These are phyloP conservation scores for Trichoderma lentiforme DNA, from an alignment of 2,329 filamentous ascomycete genomes.

Conservation along the genomic window DNA sequence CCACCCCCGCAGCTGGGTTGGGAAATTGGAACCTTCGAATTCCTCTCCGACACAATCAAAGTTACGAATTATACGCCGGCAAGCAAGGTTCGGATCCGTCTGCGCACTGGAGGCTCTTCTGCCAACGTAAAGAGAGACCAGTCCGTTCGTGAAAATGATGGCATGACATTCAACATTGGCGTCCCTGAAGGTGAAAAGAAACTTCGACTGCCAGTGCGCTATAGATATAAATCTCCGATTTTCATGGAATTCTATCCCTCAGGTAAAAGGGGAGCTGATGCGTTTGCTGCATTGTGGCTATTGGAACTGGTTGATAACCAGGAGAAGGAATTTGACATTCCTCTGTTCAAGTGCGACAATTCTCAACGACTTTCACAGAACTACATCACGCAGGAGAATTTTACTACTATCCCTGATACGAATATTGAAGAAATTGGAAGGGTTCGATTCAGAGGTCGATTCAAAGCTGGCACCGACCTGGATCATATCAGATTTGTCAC, in stretches of 20 bases:
- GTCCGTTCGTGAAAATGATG: conserved; percentile 59
- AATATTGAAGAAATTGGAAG: conserved; percentile 77
- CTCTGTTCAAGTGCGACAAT: conserved; percentile 81
- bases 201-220: conserved; percentile 81
- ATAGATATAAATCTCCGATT: conserved; percentile 84
- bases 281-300: conserved; percentile 81
- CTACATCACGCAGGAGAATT: conserved; percentile 81
- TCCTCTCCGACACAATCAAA: conserved; percentile 67
- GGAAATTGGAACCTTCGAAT: conserved; percentile 94
- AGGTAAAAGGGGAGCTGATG: conserved; percentile 66
- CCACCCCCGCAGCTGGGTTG: conserved; percentile 86
- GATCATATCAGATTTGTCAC: conserved; percentile 79
- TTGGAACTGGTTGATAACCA: conserved; percentile 80
- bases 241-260: conserved; percentile 79
- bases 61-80: conserved; percentile 60
- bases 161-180: conserved; percentile 48
- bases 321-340: conserved; percentile 74
- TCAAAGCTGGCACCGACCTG: conserved; percentile 87
- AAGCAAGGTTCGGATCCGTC: conserved; percentile 69
- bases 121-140: conserved; percentile 63
- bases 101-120: conserved; percentile 81
- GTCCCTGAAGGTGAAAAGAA: conserved; percentile 39
- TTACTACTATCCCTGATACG: conserved; percentile 65
- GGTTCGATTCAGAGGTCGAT: conserved; percentile 73
- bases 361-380: conserved; percentile 79